Evolutionary conservation across 1,139 yeast genomes (phyloP).

Genomic region (Yamadazyma aaseri): DNA sequence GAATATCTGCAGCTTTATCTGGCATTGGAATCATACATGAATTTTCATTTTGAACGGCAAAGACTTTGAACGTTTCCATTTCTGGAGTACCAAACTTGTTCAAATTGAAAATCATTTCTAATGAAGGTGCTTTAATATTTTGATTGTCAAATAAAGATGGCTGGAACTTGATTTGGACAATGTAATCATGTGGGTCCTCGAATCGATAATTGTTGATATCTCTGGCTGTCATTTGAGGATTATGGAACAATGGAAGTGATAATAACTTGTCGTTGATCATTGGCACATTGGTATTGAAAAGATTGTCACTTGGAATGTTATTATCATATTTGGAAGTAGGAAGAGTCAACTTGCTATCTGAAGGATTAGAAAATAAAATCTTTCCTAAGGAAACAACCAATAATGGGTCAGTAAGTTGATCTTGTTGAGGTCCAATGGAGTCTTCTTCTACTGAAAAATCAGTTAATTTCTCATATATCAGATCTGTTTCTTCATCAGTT

Average conservation of each 20-base stretch:
- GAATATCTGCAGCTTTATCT: constrained; percentile 38
- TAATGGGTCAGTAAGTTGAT: constrained; percentile 22
- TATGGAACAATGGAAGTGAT: constrained; percentile 30
- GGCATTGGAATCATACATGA: constrained; percentile 43
- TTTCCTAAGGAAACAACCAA: constrained; percentile 40
- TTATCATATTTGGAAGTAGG: not conserved
- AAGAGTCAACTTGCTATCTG: constrained; percentile 8
- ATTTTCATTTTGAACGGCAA: constrained; percentile 50
- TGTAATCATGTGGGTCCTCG: constrained; percentile 36
- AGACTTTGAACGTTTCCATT: constrained; percentile 37
- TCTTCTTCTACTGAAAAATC: not conserved
- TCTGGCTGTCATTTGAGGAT: constrained; percentile 18
- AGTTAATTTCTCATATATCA: constrained; percentile 2
- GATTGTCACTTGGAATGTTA: constrained; percentile 14
- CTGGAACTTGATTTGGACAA: constrained; percentile 47
- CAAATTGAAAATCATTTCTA: constrained; percentile 54
- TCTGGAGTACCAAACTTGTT: constrained; percentile 39
- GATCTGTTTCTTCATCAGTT: constrained; percentile 1
- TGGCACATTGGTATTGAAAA: constrained; percentile 45
- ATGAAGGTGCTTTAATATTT: constrained; percentile 44
- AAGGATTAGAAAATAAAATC: constrained; percentile 27
- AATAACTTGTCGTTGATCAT: constrained; percentile 38
- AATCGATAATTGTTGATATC: constrained; percentile 22
- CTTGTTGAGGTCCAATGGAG: constrained; percentile 4
- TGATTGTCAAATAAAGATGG: constrained; percentile 37